Conservation (phyloP, 305 asterid genomes). For the Fraxinus floribunda region DNA sequence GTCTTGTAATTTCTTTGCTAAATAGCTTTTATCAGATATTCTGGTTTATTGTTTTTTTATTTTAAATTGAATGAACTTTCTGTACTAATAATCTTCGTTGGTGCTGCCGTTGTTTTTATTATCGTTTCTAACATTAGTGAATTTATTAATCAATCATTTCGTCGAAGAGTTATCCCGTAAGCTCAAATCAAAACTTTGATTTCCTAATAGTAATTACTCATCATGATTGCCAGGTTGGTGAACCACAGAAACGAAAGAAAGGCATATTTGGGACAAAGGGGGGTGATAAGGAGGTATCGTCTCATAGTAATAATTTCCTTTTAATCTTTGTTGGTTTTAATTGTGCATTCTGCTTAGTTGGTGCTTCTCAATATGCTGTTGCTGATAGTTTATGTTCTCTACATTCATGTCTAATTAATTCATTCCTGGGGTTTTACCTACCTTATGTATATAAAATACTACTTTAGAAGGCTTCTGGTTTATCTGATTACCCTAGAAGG, state of each 20-base stretch:
- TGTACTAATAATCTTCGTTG: neutral
- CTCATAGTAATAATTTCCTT: neutral
- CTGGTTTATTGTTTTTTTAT: slow-evolving; percentile 1
- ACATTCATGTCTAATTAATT: slow-evolving; percentile 11
- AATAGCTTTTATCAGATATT: slow-evolving; percentile 7
- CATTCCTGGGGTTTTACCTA: neutral
- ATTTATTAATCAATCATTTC: slow-evolving; percentile 6
- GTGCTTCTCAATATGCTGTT: slow-evolving; percentile 16
- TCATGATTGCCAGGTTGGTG: slow-evolving; percentile 74
- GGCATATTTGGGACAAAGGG: slow-evolving; percentile 96
- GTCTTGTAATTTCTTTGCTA: slow-evolving; percentile 5
- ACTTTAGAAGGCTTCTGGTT: neutral
- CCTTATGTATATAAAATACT: slow-evolving; percentile 2
- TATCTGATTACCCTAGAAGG: too few relatives aligned
- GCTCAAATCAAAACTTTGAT: slow-evolving; percentile 1
- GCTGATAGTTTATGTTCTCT: slow-evolving; percentile 7
- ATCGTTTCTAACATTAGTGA: neutral
- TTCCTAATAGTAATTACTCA: slow-evolving; percentile 15
- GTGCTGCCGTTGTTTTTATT: slow-evolving; percentile 9
- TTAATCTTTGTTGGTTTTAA: neutral
- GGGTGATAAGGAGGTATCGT: slow-evolving; percentile 94
- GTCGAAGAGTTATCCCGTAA: slow-evolving; percentile 7
- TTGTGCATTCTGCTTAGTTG: slow-evolving; percentile 4
- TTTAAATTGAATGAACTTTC: neutral
- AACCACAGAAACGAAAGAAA: slow-evolving; percentile 91